Base-by-base conservation (phyloP, 2,329 filamentous ascomycete genomes). In the Colletotrichum chlorophyti region DNA sequence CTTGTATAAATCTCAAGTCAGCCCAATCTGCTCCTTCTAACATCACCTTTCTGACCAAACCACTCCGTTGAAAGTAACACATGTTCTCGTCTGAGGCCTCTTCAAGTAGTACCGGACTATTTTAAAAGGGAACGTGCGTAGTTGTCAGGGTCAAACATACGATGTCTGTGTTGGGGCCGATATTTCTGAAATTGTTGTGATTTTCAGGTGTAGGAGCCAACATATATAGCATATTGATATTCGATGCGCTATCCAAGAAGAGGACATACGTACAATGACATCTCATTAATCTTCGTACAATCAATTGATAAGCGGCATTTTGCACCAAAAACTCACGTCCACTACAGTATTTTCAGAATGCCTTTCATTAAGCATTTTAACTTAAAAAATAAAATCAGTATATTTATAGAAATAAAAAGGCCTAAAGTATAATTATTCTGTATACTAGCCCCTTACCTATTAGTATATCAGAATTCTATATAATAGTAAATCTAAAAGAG, bases 121-220 rank as follows among this genome's bases (percentile, higher is more conserved):
- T 9, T 12, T 4, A 12, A 7, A 24, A 32, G 38, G 21, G 23
- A 15, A 14, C n/a, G 11, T 38, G 15, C 4, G 46, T 40, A 6
- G 45, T 49, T 11, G 42, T 45, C 45, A 57, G 35, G 2, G 45
- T 50, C n/a, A 57, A 27, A 31, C 45, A 57, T n/a, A 38, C 21
- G 23, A 57, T 57, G 38, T 50, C 53, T 15, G 53, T 50, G 24
- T 57, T 45, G 4, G 27, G 4, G 23, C 50, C 53, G 5, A 50
- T 45, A 14, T 31, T 21, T 19, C 29, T 47, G 21, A 55, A 26
- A 3, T 15, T 45, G 26, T 3, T 8, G 12, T 14, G 23, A 31
- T 17, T 51, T 17, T 32, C 53, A 50, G 17, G 46, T 11, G 7
- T 29, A 23, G 4, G 37, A 37, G 37, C 38, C 26, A 14, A 21